Conservation (phyloP, 1,284 basidiomycete species). For the Puccinia polysora region DNA sequence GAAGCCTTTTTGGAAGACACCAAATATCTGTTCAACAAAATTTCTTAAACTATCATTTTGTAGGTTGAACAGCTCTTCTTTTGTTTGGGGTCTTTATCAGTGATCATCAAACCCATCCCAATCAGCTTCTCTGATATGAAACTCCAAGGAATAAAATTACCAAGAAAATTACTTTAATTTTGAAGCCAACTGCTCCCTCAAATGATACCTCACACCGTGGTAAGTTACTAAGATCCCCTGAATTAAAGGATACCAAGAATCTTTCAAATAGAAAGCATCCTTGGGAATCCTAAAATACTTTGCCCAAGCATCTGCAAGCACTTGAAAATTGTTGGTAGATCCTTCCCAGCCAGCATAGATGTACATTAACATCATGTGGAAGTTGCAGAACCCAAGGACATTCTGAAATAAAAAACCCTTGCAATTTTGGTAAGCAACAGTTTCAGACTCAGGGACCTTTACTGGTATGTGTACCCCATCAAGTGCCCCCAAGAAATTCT, state of each 20-base stretch:
- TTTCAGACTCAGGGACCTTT: not conserved
- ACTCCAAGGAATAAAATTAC: too few species aligned
- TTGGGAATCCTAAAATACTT: not conserved
- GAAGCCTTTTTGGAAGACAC: too few species aligned
- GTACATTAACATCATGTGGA: not conserved
- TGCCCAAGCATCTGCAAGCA: not conserved
- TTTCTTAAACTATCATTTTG: too few species aligned
- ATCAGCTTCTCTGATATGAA: too few species aligned
- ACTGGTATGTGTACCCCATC: not conserved
- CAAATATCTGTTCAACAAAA: too few species aligned
- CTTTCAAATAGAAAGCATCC: not conserved
- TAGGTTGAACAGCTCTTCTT: too few species aligned
- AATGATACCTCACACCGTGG: too few species aligned
- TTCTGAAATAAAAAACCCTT: not conserved
- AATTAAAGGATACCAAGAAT: not conserved
- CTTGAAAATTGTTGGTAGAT: not conserved
- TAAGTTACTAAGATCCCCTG: not conserved
- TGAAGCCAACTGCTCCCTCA: too few species aligned
- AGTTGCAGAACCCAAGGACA: not conserved
- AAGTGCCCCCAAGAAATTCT: not conserved
- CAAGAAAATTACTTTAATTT: too few species aligned
- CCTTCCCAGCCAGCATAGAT: not conserved
- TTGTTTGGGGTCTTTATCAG: too few species aligned
- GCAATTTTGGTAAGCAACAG: not conserved
- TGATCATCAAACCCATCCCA: too few species aligned